Conservation (phyloP, 1,139 yeast genomes). For the Debaryomyces sp. region DNA sequence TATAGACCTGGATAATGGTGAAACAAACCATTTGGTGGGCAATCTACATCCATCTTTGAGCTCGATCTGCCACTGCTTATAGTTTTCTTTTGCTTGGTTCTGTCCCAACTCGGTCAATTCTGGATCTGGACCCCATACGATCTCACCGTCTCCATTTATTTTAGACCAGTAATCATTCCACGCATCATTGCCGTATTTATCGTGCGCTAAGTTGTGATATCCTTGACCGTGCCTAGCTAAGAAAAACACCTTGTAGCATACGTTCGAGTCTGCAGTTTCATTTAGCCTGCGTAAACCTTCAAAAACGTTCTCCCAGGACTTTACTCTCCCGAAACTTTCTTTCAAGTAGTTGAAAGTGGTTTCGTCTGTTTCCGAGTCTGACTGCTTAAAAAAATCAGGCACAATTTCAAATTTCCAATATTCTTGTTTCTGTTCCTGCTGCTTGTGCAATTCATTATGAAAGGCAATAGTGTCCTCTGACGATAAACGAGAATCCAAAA, state of each 20-base stretch:
- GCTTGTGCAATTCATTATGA: slow-evolving; percentile 11
- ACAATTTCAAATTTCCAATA: slow-evolving; percentile 44
- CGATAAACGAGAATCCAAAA: slow-evolving; percentile 13
- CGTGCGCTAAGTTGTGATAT: slow-evolving; percentile 46
- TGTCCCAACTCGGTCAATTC: slow-evolving; percentile 44
- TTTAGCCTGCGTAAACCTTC: slow-evolving; percentile 32
- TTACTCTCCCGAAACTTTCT: slow-evolving; percentile 41
- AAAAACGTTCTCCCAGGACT: slow-evolving; percentile 36
- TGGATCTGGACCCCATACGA: slow-evolving; percentile 53
- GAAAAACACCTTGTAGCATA: slow-evolving; percentile 40
- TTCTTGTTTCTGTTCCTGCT: slow-evolving; percentile 13
- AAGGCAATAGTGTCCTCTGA: slow-evolving; percentile 19
- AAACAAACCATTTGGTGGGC: slow-evolving; percentile 36
- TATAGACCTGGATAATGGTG: slow-evolving; percentile 42
- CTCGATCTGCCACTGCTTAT: slow-evolving; percentile 27
- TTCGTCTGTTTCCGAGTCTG: slow-evolving; percentile 39
- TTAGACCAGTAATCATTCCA: slow-evolving; percentile 51
- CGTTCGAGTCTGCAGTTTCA: slow-evolving; percentile 21
- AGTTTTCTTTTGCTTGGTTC: slow-evolving; percentile 39
- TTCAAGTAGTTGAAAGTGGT: slow-evolving; percentile 38
- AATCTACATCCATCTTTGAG: slow-evolving; percentile 22
- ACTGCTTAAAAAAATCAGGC: slow-evolving; percentile 42
- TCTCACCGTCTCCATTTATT: slow-evolving; percentile 44
- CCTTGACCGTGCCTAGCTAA: slow-evolving; percentile 54
- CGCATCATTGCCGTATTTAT: slow-evolving; percentile 42